phyloP scores from a whole-genome alignment of 2,329 filamentous ascomycete species.

The Blastomyces emzantsi region DNA sequence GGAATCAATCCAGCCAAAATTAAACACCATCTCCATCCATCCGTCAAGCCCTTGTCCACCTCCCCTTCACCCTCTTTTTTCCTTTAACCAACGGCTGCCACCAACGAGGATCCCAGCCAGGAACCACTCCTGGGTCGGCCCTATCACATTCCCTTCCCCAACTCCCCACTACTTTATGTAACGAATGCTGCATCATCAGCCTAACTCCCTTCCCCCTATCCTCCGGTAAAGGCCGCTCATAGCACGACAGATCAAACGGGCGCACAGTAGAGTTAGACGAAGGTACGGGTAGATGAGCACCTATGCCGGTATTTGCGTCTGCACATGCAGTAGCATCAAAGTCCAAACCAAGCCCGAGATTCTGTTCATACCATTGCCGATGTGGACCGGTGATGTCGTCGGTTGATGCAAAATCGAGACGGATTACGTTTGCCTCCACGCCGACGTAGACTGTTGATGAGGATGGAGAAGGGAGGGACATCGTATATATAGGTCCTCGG shows the following conservation, averaged over 20 bases:
- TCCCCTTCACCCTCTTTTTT: constrained; percentile 21
- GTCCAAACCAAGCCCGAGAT: constrained; percentile 23
- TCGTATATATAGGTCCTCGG: constrained; percentile 38
- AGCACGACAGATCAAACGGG: constrained; percentile 34
- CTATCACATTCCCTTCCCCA: constrained; percentile 16
- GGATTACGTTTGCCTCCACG: constrained; percentile 34
- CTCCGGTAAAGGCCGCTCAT: constrained; percentile 34
- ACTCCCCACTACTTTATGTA: constrained; percentile 18
- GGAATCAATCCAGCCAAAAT: background rate
- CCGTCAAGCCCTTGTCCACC: constrained; percentile 22
- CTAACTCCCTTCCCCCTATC: constrained; percentile 26
- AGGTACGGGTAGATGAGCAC: background rate
- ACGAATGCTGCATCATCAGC: constrained; percentile 29
- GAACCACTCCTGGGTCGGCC: constrained; percentile 17
- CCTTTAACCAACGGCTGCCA: constrained; percentile 16
- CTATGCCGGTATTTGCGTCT: background rate
- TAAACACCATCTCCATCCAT: background rate
- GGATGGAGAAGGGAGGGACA: constrained; percentile 37
- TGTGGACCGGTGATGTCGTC: constrained; percentile 31
- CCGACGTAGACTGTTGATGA: constrained; percentile 41
- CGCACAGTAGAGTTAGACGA: constrained; percentile 12
- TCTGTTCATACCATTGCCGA: constrained; percentile 27
- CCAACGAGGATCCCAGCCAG: constrained; percentile 35
- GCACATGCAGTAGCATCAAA: constrained; percentile 15
- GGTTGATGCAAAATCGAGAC: constrained; percentile 37